A percentile compares a stretch with the other conserved stretches of the same genome.
phyloP scores from a whole-genome alignment of 768 basidiomycete genomes.

The Leccinum truebloodii region DNA sequence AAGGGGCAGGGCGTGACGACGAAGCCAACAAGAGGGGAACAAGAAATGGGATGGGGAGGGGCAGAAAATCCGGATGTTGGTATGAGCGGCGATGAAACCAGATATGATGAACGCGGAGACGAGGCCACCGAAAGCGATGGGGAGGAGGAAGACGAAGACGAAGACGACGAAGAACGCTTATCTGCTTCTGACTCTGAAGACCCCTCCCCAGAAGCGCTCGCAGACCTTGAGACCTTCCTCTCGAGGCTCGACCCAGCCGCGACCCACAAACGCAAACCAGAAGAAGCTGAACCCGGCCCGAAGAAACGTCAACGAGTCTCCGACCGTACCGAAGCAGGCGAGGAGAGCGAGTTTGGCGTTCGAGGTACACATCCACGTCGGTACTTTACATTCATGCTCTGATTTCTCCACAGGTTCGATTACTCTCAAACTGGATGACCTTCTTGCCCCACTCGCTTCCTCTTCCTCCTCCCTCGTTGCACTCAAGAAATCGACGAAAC shows the following conservation, averaged over 20 bases:
- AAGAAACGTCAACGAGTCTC: slow-evolving; percentile 60
- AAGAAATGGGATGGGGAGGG: slow-evolving; percentile 30
- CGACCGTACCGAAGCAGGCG: slow-evolving; percentile 77
- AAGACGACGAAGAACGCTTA: slow-evolving; percentile 48
- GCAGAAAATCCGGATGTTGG: slow-evolving; percentile 27
- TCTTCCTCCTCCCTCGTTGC: slow-evolving; percentile 57
- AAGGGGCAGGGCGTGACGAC: slow-evolving; percentile 38
- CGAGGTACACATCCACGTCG: slow-evolving; percentile 38
- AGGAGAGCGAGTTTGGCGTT: slow-evolving; percentile 79
- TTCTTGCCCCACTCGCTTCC: slow-evolving; percentile 70
- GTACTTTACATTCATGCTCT: not conserved
- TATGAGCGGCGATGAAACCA: slow-evolving; percentile 39
- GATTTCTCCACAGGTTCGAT: slow-evolving; percentile 25
- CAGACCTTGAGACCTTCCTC: slow-evolving; percentile 72
- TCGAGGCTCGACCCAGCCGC: slow-evolving; percentile 56
- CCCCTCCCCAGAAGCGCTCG: slow-evolving; percentile 57
- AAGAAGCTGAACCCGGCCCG: slow-evolving; percentile 28
- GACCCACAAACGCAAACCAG: slow-evolving; percentile 57
- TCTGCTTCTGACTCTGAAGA: slow-evolving; percentile 50
- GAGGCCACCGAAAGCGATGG: slow-evolving; percentile 30
- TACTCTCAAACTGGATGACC: slow-evolving; percentile 69
- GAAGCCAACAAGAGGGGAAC: slow-evolving; percentile 51
- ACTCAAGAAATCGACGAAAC: slow-evolving; percentile 70
- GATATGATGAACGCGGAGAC: slow-evolving; percentile 25
- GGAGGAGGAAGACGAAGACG: slow-evolving; percentile 28